These are phyloP conservation scores for Malassezia globosa DNA, from an alignment of 1,284 basidiomycete species.

Conservation along the genomic window DNA sequence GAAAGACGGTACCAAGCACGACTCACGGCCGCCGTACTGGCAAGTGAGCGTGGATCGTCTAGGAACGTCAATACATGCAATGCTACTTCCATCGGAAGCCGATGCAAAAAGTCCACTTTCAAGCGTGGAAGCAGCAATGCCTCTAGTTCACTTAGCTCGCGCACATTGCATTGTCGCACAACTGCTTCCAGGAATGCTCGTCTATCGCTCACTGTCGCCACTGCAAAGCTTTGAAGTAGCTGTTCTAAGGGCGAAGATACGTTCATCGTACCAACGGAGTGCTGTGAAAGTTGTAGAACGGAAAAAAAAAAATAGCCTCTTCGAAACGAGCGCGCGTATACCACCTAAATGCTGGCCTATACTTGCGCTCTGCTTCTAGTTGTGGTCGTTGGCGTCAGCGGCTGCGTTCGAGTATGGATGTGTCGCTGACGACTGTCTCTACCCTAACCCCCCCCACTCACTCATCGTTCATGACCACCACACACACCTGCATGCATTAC, in stretches of 20 bases:
- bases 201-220: neutral
- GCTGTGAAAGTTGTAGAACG: no score
- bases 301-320: no score
- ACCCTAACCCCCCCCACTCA: no score
- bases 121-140: slow-evolving; percentile 64
- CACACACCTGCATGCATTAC: no score
- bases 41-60: slow-evolving; percentile 67
- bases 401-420: no score
- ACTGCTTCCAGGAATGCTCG: slow-evolving; percentile 29
- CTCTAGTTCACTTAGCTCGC: slow-evolving; percentile 70
- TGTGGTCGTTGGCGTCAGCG: no score
- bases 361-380: no score
- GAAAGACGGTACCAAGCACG: slow-evolving; percentile 65
- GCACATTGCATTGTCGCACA: slow-evolving; percentile 50
- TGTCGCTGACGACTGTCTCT: no score
- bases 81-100: slow-evolving; percentile 72
- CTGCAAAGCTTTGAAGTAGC: neutral
- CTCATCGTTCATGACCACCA: no score
- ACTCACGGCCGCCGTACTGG: slow-evolving; percentile 63
- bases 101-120: slow-evolving; percentile 71
- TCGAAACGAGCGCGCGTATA: neutral
- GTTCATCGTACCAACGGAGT: no score
- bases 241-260: neutral
- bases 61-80: slow-evolving; percentile 71
- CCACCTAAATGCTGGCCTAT: neutral